These are phyloP conservation scores for Pyrenophora tritici-repentis DNA, from an alignment of 2,329 filamentous ascomycete species.

Conservation along the genomic window DNA sequence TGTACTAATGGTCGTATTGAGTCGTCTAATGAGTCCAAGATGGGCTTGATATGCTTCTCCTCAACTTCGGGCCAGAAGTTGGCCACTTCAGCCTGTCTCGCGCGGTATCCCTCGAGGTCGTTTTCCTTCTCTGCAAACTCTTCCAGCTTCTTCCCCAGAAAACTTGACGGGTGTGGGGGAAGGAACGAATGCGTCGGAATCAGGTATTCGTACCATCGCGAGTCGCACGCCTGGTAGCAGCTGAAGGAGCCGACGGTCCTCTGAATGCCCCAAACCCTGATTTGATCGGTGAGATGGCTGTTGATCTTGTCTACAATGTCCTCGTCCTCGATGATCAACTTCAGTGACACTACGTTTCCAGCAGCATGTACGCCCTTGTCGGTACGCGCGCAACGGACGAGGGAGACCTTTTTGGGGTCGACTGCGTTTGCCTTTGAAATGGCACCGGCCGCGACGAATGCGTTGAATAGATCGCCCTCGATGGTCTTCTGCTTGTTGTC, in stretches of 20 bases:
- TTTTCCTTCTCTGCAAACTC: conserved; percentile 75
- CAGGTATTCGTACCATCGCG: conserved; percentile 94
- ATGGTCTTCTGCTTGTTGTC: conserved; percentile 80
- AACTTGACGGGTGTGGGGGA: conserved; percentile 88
- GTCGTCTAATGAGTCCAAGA: conserved; percentile 64
- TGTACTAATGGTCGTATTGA: conserved; percentile 67
- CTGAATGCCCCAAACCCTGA: conserved; percentile 92
- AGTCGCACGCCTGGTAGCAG: conserved; percentile 93
- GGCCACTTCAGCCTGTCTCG: conserved; percentile 75
- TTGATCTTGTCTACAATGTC: conserved; percentile 93
- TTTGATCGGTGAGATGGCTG: conserved; percentile 79
- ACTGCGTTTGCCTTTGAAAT: conserved; percentile 97
- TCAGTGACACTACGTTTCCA: conserved; percentile 92
- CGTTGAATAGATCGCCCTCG: conserved; percentile 90
- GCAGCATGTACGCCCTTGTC: conserved; percentile 98
- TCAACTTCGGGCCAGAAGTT: conserved; percentile 84
- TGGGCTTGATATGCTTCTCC: conserved; percentile 76
- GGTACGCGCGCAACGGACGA: conserved; percentile 91
- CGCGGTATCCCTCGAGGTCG: conserved; percentile 69
- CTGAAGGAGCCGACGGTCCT: conserved; percentile 89
- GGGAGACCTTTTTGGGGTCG: conserved; percentile 93
- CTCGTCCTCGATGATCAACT: conserved; percentile 91
- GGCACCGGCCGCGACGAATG: conserved; percentile 86
- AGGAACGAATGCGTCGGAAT: conserved; percentile 92
- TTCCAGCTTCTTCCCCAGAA: conserved; percentile 80